Percentiles rank a stretch among this genome's conserved stretches.
Conservation (phyloP, 805 yeast species). For the Tetrapisispora pingtungensis region DNA sequence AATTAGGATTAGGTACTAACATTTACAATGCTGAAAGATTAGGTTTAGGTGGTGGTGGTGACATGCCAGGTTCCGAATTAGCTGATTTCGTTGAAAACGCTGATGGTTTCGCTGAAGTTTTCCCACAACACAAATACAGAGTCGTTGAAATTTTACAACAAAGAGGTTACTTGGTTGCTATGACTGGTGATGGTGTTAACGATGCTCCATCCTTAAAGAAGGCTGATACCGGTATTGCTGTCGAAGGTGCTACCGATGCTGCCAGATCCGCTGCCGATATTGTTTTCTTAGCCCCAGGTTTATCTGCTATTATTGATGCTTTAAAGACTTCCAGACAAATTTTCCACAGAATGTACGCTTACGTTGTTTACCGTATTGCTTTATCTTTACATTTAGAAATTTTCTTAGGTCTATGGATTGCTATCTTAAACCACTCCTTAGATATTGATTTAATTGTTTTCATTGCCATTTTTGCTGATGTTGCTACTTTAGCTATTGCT, state of each 20-base stretch:
- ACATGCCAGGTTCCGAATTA: conserved; percentile 94
- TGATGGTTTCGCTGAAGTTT: conserved; percentile 97
- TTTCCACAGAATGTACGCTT: conserved; percentile 98
- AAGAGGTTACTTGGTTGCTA: conserved; percentile 95
- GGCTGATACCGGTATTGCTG: conserved; percentile 95
- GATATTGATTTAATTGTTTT: conserved; percentile 87
- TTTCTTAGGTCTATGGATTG: conserved; percentile 95
- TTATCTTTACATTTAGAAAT: conserved; percentile 89
- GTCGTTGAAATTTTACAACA: conserved; percentile 92
- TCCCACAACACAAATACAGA: conserved; percentile 95
- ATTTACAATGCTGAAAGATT: conserved; percentile 94
- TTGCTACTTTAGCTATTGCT: conserved; percentile 94
- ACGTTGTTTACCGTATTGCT: conserved; percentile 96
- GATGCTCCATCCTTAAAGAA: conserved; percentile 96
- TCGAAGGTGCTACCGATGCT: conserved; percentile 96
- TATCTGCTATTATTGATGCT: conserved; percentile 90
- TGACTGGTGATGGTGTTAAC: conserved; percentile 99
- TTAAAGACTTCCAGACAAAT: conserved; percentile 91
- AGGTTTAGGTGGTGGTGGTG: conserved; percentile 93
- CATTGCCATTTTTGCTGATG: conserved; percentile 96
- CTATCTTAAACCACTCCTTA: conserved; percentile 78
- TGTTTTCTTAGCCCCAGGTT: conserved; percentile 92
- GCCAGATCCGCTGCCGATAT: conserved; percentile 96
- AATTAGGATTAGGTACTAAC: conserved; percentile 92
- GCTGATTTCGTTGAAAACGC: conserved; percentile 96